phyloP scores from a whole-genome alignment of 2,329 filamentous ascomycete genomes.

The Remersonia thermophila region DNA sequence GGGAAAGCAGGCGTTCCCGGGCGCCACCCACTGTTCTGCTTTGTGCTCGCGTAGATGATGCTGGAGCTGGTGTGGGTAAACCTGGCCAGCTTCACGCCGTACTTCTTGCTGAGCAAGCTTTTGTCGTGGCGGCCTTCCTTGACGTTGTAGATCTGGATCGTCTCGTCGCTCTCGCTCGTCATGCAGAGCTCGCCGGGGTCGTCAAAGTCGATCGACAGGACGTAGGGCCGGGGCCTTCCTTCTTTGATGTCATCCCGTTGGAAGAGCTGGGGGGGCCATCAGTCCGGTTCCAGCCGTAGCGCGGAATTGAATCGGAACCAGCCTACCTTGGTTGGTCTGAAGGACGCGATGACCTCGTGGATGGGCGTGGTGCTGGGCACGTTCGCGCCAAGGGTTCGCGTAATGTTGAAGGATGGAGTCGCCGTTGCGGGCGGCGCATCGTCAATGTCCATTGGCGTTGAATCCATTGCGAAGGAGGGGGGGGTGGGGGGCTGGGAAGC shows the following conservation, averaged over 20 bases:
- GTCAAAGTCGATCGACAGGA: conserved; percentile 92
- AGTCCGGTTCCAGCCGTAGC: background rate
- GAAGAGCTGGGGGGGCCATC: conserved; percentile 41
- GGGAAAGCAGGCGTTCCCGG: background rate
- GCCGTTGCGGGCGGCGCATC: conserved; percentile 28
- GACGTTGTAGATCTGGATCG: conserved; percentile 89
- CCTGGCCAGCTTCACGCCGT: conserved; percentile 83
- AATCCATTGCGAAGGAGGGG: conserved; percentile 29
- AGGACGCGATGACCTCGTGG: conserved; percentile 63
- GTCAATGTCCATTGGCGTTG: conserved; percentile 47
- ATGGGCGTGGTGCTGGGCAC: conserved; percentile 50
- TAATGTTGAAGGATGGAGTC: conserved; percentile 36
- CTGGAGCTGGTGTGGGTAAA: conserved; percentile 88
- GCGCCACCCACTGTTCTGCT: conserved; percentile 69
- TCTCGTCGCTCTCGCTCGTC: conserved; percentile 85
- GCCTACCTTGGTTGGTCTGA: conserved; percentile 66
- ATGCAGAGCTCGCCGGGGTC: conserved; percentile 88
- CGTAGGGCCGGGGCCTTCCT: conserved; percentile 42
- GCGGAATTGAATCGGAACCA: background rate
- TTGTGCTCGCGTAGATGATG: conserved; percentile 92
- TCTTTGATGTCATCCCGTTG: conserved; percentile 44
- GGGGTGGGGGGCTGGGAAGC: too few relatives aligned
- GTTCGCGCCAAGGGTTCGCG: conserved; percentile 32
- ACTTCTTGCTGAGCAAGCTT: conserved; percentile 86
- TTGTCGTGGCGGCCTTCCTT: conserved; percentile 84